A percentile compares a stretch with the other conserved stretches of the same genome.
These are phyloP conservation scores for Rhizopogon salebrosus DNA, from an alignment of 768 basidiomycete genomes.

Conservation along the genomic window DNA sequence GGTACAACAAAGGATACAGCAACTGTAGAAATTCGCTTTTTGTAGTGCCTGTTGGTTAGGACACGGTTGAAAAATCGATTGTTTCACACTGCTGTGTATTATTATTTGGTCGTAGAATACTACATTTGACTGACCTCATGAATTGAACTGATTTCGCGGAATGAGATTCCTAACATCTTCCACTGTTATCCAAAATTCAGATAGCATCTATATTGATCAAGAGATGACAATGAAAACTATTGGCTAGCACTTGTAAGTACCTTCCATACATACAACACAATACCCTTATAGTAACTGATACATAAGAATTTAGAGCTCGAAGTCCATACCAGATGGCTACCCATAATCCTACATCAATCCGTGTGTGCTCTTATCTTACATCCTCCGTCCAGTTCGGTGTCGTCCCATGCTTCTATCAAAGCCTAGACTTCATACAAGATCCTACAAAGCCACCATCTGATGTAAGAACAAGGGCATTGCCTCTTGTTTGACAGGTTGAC, in stretches of 20 bases:
- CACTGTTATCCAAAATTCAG: no score
- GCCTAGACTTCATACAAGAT: not conserved
- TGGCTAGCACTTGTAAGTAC: not conserved
- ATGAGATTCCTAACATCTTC: no score
- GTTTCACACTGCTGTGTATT: no score
- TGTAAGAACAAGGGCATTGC: not conserved
- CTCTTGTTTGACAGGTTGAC: not conserved
- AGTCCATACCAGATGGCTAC: not conserved
- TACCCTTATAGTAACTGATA: not conserved
- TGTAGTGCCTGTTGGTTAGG: constrained; percentile 28
- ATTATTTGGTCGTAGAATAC: no score
- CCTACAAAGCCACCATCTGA: not conserved
- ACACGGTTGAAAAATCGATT: no score
- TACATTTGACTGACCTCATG: no score
- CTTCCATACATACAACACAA: no score
- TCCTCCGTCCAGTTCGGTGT: not conserved
- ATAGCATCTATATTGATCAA: not conserved
- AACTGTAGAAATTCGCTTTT: constrained; percentile 43
- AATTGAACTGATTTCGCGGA: no score
- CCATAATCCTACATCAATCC: not conserved
- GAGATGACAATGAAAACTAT: not conserved
- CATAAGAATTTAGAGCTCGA: not conserved
- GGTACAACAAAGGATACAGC: constrained; percentile 78
- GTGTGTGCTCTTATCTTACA: not conserved
- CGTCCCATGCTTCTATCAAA: not conserved